Conservation (phyloP, 1,139 yeast genomes). For the Pichia inconspicua region DNA sequence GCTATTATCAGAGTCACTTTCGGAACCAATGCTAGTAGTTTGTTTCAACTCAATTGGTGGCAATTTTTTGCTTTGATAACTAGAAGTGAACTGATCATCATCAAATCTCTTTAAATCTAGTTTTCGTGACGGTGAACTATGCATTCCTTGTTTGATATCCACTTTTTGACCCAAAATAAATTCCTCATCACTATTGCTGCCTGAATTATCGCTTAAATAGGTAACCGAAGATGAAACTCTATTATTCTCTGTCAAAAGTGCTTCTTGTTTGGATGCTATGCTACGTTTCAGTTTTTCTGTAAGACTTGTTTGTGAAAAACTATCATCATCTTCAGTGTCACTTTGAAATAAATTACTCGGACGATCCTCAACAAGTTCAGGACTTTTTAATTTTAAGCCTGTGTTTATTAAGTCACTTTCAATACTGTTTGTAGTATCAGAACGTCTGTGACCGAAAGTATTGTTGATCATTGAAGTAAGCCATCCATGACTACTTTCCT, state of each 20-base stretch:
- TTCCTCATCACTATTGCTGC: constrained; percentile 11
- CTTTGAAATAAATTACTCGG: constrained; percentile 21
- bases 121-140: background rate
- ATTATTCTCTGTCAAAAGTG: constrained; percentile 2
- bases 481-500: background rate
- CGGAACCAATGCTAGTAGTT: background rate
- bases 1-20: background rate
- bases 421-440: background rate
- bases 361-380: constrained; percentile 14
- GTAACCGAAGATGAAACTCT: constrained; percentile 4
- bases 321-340: constrained; percentile 15
- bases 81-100: constrained; percentile 1
- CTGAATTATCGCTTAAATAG: background rate
- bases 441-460: background rate
- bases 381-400: constrained; percentile 13
- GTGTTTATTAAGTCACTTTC: background rate
- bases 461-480: background rate
- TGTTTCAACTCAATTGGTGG: constrained; percentile 6
- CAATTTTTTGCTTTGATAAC: constrained; percentile 18
- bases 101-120: background rate
- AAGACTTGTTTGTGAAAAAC: background rate
- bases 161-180: constrained; percentile 21
- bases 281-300: constrained; percentile 8
- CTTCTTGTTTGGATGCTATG: constrained; percentile 12
- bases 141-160: constrained; percentile 12